Conservation (phyloP, 441 rosid species). For the Isatis lusitanica region DNA sequence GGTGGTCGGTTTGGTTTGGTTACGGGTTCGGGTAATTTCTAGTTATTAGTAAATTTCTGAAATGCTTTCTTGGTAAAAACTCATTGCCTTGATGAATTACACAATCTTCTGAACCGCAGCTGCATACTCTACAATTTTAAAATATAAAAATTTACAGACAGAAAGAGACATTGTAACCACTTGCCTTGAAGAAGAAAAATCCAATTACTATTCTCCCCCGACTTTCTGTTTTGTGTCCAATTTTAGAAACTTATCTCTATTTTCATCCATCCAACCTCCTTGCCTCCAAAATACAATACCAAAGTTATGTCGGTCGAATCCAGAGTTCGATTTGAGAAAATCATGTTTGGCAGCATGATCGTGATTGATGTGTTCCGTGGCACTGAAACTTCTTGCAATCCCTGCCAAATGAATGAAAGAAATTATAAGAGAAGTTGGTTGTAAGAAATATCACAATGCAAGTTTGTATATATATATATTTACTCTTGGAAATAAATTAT, state of each 20-base stretch:
- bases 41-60: neutral
- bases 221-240: neutral
- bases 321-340: neutral
- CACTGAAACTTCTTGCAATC: slow-evolving; percentile 7
- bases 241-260: neutral
- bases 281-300: neutral
- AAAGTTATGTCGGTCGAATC: neutral
- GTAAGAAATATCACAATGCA: slow-evolving; percentile 1
- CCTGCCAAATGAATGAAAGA: slow-evolving; percentile 18
- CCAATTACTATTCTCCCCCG: neutral
- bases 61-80: neutral
- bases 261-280: slow-evolving; percentile 4
- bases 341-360: neutral
- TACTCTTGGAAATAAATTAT: neutral
- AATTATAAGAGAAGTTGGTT: neutral
- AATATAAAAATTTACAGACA: neutral
- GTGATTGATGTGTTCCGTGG: neutral
- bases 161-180: slow-evolving; percentile 11
- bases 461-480: neutral
- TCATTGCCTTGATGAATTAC: neutral
- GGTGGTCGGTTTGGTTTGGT: neutral
- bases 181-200: slow-evolving; percentile 22
- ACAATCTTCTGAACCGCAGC: neutral
- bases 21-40: neutral
- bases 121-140: neutral